Conservation (phyloP, 371 early-diverging fungal species). For the Umbelopsis sp. region DNA sequence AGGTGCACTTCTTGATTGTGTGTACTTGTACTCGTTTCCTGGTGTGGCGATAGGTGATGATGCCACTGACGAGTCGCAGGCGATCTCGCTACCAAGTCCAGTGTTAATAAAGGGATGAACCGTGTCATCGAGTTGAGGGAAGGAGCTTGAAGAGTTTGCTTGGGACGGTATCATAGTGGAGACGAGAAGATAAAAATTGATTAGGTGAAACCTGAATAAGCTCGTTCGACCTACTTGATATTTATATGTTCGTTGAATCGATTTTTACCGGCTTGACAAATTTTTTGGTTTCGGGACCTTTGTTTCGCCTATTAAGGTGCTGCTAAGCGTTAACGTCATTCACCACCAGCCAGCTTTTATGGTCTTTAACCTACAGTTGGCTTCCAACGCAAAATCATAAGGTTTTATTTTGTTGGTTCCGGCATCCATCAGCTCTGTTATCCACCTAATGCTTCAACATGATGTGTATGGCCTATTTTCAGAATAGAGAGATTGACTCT, state of each 20-base stretch:
- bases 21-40: constrained; percentile 3
- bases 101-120: not conserved
- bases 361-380: not conserved
- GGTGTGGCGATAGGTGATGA: not conserved
- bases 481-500: no score
- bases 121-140: not conserved
- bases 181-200: not conserved
- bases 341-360: not conserved
- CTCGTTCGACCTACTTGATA: not conserved
- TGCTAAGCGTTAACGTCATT: not conserved
- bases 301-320: not conserved
- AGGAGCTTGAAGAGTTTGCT: not conserved
- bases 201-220: not conserved
- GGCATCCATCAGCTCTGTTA: not conserved
- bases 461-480: not conserved
- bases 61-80: not conserved
- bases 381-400: not conserved
- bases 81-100: not conserved
- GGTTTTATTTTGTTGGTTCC: not conserved
- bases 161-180: not conserved
- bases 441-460: no score
- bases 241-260: not conserved
- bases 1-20: not conserved
- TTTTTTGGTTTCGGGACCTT: not conserved
- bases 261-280: not conserved